Percentiles rank a stretch among this genome's conserved stretches.
Evolutionary conservation across 2,329 filamentous ascomycete species (phyloP).

Genomic region (Ophiocordyceps sinensis): DNA sequence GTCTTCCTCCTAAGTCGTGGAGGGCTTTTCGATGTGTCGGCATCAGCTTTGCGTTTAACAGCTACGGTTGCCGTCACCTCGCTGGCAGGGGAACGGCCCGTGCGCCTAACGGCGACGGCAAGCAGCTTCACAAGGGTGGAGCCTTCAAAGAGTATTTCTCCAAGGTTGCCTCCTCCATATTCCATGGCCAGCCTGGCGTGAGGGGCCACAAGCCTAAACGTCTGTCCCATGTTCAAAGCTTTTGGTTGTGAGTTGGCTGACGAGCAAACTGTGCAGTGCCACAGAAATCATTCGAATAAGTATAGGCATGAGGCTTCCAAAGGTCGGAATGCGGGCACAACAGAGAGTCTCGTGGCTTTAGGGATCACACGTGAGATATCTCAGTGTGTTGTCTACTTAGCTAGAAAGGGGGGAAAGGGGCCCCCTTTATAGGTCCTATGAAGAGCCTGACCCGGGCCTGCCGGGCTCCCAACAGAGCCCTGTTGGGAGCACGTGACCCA

Average conservation of each 20-base stretch:
- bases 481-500: no score
- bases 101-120: background rate
- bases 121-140: background rate
- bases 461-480: no score
- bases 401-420: no score
- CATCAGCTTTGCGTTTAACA: background rate
- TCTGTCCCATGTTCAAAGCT: constrained; percentile 9
- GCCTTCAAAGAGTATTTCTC: background rate
- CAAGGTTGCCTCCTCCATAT: constrained; percentile 5
- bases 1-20: background rate
- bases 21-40: background rate
- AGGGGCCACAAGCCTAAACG: background rate
- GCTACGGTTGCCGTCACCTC: background rate
- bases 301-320: no score
- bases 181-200: background rate
- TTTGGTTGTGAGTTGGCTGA: constrained; percentile 4
- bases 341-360: no score
- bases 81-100: background rate
- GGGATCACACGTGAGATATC: no score
- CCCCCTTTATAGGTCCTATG: no score
- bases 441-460: no score
- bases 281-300: background rate
- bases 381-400: no score
- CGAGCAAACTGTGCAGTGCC: background rate
- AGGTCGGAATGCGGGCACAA: no score